These are phyloP conservation scores for Ceratocystis albifundus DNA, from an alignment of 2,329 filamentous ascomycete genomes.

Conservation along the genomic window DNA sequence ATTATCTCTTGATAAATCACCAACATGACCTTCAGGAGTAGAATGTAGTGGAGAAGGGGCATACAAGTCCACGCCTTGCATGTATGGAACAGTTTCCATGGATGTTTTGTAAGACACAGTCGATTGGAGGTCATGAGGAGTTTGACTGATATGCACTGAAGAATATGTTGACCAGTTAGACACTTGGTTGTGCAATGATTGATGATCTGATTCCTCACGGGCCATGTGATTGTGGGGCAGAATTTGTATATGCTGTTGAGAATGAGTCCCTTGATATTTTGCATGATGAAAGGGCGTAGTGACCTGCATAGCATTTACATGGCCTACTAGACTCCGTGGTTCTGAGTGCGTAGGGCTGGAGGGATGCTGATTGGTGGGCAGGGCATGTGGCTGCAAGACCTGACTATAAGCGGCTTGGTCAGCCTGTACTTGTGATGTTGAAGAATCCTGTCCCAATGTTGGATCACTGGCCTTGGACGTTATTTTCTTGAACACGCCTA, in stretches of 20 bases:
- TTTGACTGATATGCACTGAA: background rate
- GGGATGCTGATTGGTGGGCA: background rate
- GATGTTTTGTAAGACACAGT: background rate
- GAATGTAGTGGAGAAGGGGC: background rate
- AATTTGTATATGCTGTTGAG: background rate
- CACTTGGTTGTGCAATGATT: background rate
- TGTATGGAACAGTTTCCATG: background rate
- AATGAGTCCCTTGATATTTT: background rate
- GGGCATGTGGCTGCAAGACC: background rate
- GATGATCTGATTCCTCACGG: background rate
- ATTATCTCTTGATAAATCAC: background rate
- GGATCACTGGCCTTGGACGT: background rate
- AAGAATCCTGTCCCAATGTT: background rate
- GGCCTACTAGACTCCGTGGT: background rate
- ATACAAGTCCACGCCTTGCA: background rate
- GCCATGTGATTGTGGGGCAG: background rate
- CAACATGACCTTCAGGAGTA: background rate
- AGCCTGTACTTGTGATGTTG: background rate
- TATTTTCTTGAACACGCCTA: background rate
- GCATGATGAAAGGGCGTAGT: background rate
- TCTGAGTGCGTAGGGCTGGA: background rate
- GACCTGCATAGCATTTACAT: background rate
- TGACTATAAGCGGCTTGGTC: background rate
- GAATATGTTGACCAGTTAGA: background rate
- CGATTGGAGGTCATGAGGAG: background rate